Conservation (phyloP, 2,329 filamentous ascomycete species). For the Colletotrichum sp. region DNA sequence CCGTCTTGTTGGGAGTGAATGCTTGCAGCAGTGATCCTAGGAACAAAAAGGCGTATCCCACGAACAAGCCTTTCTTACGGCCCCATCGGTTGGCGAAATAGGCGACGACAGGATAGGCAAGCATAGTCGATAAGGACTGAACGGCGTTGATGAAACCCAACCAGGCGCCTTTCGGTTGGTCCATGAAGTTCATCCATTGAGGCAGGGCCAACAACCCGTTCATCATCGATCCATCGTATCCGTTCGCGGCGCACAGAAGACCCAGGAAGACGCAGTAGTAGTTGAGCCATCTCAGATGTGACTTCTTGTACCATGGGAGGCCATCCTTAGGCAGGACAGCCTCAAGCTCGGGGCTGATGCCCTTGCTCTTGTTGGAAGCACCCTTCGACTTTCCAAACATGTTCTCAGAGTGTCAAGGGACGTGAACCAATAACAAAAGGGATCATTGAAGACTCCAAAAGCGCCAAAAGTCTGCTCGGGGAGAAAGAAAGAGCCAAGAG, state of each 20-base stretch:
- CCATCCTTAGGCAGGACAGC: background rate
- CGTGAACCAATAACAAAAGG: background rate
- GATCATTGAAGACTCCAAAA: background rate
- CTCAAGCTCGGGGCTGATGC: conserved; percentile 4
- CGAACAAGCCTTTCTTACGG: conserved; percentile 33
- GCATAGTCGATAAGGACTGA: conserved; percentile 24
- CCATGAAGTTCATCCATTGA: conserved; percentile 7
- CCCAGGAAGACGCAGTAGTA: background rate
- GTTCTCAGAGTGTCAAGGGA: background rate
- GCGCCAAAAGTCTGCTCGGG: background rate
- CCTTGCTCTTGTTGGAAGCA: background rate
- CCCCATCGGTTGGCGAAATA: conserved; percentile 38
- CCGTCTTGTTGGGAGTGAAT: conserved; percentile 25
- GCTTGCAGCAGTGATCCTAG: conserved; percentile 33
- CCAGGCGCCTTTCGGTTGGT: background rate
- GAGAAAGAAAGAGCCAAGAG: background rate
- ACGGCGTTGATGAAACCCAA: background rate
- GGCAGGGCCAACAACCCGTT: conserved; percentile 64
- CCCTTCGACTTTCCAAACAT: background rate
- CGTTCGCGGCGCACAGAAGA: conserved; percentile 18
- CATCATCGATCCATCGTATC: conserved; percentile 57
- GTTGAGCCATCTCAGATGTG: conserved; percentile 3
- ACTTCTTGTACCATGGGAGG: background rate
- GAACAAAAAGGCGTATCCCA: conserved; percentile 35
- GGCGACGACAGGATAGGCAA: conserved; percentile 31